Conservation (phyloP, 2,329 filamentous ascomycete genomes). For the Teratosphaeria pseudoeucalypti region DNA sequence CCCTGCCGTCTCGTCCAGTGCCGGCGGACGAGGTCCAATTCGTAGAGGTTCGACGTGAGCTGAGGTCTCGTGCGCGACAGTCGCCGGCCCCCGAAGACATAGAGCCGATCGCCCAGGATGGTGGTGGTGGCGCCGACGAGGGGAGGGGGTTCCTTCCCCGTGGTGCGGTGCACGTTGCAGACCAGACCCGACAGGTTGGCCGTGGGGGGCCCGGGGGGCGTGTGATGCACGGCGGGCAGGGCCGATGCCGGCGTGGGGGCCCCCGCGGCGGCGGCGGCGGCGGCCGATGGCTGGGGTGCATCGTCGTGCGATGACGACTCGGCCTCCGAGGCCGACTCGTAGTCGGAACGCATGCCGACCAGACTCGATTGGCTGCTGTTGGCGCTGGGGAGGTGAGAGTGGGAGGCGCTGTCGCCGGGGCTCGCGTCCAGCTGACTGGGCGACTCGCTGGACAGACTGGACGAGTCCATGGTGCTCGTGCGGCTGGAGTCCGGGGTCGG, state of each 20-base stretch:
- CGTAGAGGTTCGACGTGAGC: conserved; percentile 83
- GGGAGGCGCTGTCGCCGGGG: conserved; percentile 25
- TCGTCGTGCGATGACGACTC: conserved; percentile 22
- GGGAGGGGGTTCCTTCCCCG: conserved; percentile 80
- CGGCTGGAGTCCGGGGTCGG: conserved; percentile 34
- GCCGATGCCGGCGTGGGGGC: conserved; percentile 17
- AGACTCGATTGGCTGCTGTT: conserved; percentile 39
- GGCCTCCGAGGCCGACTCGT: conserved; percentile 30
- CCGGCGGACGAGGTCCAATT: conserved; percentile 78
- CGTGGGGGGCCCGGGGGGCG: conserved; percentile 18
- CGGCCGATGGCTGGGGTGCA: conserved; percentile 22
- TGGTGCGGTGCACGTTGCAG: conserved; percentile 68
- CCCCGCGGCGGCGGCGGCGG: conserved; percentile 18
- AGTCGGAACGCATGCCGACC: conserved; percentile 29
- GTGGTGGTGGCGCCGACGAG: conserved; percentile 93
- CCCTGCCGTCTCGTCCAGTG: conserved; percentile 90
- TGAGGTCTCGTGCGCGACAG: conserved; percentile 75
- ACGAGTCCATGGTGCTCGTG: conserved; percentile 38
- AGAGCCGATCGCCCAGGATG: conserved; percentile 87
- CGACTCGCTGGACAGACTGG: conserved; percentile 31
- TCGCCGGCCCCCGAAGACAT: conserved; percentile 87
- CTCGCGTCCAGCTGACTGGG: conserved; percentile 31
- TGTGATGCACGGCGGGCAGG: background rate
- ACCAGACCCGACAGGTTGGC: conserved; percentile 53
- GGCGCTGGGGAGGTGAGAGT: conserved; percentile 29